Percentiles rank a stretch among this genome's conserved stretches.
Conservation (phyloP, 2,329 filamentous ascomycete species). For the Lecanicillium sp. region DNA sequence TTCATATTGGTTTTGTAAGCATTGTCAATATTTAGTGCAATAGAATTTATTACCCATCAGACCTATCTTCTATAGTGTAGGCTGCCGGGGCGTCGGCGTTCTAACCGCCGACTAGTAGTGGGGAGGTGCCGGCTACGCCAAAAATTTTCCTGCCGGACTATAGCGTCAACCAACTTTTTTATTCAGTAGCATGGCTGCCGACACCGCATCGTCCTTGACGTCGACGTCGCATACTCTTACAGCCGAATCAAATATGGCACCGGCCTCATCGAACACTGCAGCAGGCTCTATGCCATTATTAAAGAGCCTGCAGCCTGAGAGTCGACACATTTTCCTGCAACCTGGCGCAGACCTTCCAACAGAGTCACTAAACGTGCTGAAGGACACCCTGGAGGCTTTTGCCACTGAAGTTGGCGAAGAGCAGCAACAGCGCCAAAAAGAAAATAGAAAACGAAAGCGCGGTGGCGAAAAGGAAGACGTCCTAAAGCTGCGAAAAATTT, state of each 20-base stretch:
- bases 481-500: conserved; percentile 72
- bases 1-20: too few species aligned
- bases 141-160: conserved; percentile 4
- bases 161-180: background rate
- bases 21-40: too few species aligned
- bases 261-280: conserved; percentile 16
- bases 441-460: conserved; percentile 72
- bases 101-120: conserved; percentile 8
- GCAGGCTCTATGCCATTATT: conserved; percentile 41
- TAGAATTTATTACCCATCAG: too few species aligned
- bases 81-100: conserved; percentile 2
- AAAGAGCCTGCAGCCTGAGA: conserved; percentile 46
- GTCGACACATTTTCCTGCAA: conserved; percentile 69
- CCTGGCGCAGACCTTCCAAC: conserved; percentile 59
- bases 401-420: conserved; percentile 65
- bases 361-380: conserved; percentile 67
- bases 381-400: conserved; percentile 70
- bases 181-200: conserved; percentile 23
- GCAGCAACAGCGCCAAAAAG: conserved; percentile 60
- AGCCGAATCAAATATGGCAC: conserved; percentile 35
- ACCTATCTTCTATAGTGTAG: too few species aligned
- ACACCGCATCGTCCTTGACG: conserved; percentile 51
- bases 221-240: conserved; percentile 58
- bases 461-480: conserved; percentile 41
- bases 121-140: conserved; percentile 2